Evolutionary conservation across 2,329 filamentous ascomycete genomes (phyloP), one percentile per base, ranked within the genome.

Genomic region (Pseudovirgaria hyperparasitica): DNA sequence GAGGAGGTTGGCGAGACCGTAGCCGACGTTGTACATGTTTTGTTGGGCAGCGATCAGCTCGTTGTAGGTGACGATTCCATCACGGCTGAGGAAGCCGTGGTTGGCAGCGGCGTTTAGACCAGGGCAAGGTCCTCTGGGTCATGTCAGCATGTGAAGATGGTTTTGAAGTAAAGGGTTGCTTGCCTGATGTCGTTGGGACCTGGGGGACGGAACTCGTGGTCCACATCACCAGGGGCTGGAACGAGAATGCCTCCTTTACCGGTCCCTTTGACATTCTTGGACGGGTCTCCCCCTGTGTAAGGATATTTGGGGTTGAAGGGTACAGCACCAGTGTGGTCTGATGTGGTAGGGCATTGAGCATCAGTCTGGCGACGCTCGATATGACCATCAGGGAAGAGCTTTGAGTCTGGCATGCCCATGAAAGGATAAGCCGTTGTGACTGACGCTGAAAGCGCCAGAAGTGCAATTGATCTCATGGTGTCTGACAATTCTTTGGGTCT

Each of bases 11-110:
- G 57, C 50, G 14, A 60, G 43, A 31, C 59, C 56, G 26, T 55
- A 59, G 25, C 46, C 54, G 14, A 61, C 51, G 19, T 61, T 61
- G 44, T 59, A 62, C 14, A 62, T 30, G 25, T 62, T 60, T 37
- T 61, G 57, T 24, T 60, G 54, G 17, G 56, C 56, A 33, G 58
- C 55, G 24, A 62, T 54, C 10, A 61, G 47, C 37, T 62, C 57
- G 22, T 43, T 48, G 45, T 52, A 58, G 16, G 45, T 60, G 9
- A 46, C 48, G 23, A 62, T 49, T 17, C 57, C 58, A 27, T 61
- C 57, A 23, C 49, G 52, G 15, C 55, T 46, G 5, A 60, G 41
- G 43, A 60, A 61, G 22, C 45, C 38, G 38, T 32, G 22, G 31
- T 62, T 62, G 8, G 58, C 57, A 11, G 53, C 53, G 8, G 54